Conservation (phyloP, 2,329 filamentous ascomycete species). For the Fusarium miscanthi region DNA sequence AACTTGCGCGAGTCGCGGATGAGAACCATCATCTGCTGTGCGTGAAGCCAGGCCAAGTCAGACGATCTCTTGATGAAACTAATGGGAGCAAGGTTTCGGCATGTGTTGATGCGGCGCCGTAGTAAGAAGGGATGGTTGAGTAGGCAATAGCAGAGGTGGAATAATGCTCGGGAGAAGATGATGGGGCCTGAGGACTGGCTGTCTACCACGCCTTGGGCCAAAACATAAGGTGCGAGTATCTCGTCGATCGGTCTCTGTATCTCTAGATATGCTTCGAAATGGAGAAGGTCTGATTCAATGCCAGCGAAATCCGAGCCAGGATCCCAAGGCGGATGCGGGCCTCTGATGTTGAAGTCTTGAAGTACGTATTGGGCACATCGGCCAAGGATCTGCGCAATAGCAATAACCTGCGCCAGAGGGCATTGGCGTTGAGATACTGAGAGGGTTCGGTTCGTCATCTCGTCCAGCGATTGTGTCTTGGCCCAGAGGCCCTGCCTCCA, state of each 20-base stretch:
- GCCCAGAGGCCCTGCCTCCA: not conserved
- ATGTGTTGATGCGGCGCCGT: not conserved
- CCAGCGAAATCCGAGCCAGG: not conserved
- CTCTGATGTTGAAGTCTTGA: not conserved
- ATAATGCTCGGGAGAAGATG: not conserved
- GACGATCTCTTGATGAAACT: not conserved
- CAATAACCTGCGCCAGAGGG: not conserved
- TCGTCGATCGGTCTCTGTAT: not conserved
- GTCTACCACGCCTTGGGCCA: not conserved
- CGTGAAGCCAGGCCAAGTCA: not conserved
- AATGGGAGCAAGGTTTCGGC: not conserved
- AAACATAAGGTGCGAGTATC: not conserved
- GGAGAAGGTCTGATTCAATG: not conserved
- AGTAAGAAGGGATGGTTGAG: not conserved
- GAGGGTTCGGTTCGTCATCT: not conserved
- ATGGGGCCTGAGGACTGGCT: not conserved
- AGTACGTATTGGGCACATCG: not conserved
- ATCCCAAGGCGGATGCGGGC: not conserved
- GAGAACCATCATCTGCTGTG: not conserved
- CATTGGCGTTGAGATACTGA: not conserved
- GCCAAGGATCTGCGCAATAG: not conserved
- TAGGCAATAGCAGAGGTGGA: not conserved
- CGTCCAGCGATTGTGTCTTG: not conserved
- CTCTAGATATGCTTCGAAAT: not conserved
- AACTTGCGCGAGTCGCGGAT: not conserved